Evolutionary conservation across 805 yeast species (phyloP), one percentile per base, ranked within the genome.

Genomic region (Yamadazyma tumulicola): DNA sequence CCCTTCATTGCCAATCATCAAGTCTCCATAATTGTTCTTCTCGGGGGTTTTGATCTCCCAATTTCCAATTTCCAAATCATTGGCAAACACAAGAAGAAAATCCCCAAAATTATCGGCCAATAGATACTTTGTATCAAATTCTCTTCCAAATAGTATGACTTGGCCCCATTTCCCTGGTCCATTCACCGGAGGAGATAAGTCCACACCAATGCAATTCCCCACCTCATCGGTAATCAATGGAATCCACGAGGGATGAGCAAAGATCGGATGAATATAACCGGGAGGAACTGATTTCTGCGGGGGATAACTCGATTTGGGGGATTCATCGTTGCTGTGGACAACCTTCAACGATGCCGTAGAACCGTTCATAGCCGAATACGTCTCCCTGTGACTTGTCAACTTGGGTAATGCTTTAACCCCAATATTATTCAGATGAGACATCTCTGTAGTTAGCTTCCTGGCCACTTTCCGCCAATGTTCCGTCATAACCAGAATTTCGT

Each of bases 141-240:
- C 97, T 53, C 97, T 79, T 25, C 98, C 98, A 58, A 85, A 91
- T 35, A 89, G 54, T 43, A 91, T 91, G 13, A 93, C 82, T 63
- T 91, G 98, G 24, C 97, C 98, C 75, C 84, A 79, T 38, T 67
- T 71, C 2, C 66, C 67, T 1, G 39, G 26, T 29, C 96, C 96
- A 18, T 64, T 62, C 7, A 80, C 73, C 6, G 87, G 96, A 1
- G 67, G 65, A 7, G 67, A 56, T 40, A 91, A 70, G 61, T 91
- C 98, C 11, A 93, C 67, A 34, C 88, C 98, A 44, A 91, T 80
- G 57, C 88, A 89, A 63, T 91, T 91, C 29, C 98, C 98, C 15
- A 79, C 81, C 35, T 76, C 79, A 57, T 91, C 98, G 31, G 91
- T 86, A 24, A 85, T 77, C 34, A 91, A 59, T 3, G 98, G 97